Evolutionary conservation across 306 rosid genomes (phyloP), one percentile per base, ranked within the genome.

Genomic region (Lithocarpus polystachyus): DNA sequence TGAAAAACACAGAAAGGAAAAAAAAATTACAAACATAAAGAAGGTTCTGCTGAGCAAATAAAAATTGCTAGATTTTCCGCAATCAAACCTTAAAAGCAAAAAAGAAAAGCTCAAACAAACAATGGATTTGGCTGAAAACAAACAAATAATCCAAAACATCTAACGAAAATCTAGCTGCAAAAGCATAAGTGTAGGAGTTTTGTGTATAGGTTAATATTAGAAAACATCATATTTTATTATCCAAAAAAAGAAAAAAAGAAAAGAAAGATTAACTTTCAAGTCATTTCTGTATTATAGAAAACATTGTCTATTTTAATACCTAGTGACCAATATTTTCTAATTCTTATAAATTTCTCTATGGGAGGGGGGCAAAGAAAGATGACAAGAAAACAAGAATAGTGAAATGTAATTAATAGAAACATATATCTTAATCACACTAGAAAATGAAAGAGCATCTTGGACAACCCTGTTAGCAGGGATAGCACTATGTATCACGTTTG

Each of bases 391-490:
- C 14, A 65, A 31, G 48, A 65, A 65, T 31, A 65, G 45, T 18
- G 14, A 31, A 12, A 65, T 1, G 8, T 8, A 7, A 11, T 29
- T 18, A 18, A 37, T 7, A 37, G 45, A 37, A 37, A 37, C 45
- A 62, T 15, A 28, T 23, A 40, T 62, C 71, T 54, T 2, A 26
- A 29, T 28, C 33, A 4, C 57, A 8, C 7, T 17, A 45, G 40
- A 71, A 2, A 56, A 43, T 67, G 56, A 77, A 51, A 77, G 26
- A 20, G 77, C 69, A 62, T 40, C 35, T 35, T 29, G 65, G 54
- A 20, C 64, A 77, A 56, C 59, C 14, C 60, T 56, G 55, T 43
- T 8, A 23, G 55, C 64, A 77, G 35, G 19, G 23, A 19, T 57
- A 59, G 24, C 24, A 64, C 13, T 68, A 24, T 12, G 64, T 13